Percentiles rank a stretch among this genome's conserved stretches.
These are phyloP conservation scores for Patellaria atrata DNA, from an alignment of 495 filamentous ascomycete species.

Conservation along the genomic window DNA sequence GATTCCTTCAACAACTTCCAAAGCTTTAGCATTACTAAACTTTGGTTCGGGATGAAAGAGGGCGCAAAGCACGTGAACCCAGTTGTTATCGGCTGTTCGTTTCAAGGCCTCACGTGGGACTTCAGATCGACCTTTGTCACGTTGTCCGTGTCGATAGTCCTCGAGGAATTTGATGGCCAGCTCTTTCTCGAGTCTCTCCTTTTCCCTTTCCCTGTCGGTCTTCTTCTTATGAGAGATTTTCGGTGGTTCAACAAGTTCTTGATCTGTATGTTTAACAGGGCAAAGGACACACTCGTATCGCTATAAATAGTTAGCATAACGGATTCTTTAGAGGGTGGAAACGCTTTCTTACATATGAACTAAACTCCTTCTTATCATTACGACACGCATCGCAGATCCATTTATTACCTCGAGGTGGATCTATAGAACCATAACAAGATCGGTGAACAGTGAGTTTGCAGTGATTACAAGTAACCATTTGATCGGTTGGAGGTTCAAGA, in stretches of 20 bases:
- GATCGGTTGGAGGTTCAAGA: constrained; percentile 54
- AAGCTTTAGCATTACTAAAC: constrained; percentile 64
- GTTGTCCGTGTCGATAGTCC: constrained; percentile 68
- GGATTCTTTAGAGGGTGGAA: background rate
- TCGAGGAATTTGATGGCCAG: constrained; percentile 57
- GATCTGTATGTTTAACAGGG: constrained; percentile 58
- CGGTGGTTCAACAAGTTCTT: constrained; percentile 71
- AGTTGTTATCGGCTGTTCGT: constrained; percentile 85
- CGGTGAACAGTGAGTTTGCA: constrained; percentile 90
- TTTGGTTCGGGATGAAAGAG: constrained; percentile 85
- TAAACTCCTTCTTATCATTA: constrained; percentile 76
- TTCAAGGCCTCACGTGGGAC: constrained; percentile 87
- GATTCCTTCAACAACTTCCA: constrained; percentile 81
- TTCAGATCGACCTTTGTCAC: constrained; percentile 62
- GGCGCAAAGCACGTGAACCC: constrained; percentile 92
- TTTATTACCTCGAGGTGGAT: constrained; percentile 55
- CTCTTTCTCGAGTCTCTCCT: constrained; percentile 72
- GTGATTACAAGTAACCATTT: constrained; percentile 63
- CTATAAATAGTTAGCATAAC: constrained; percentile 30
- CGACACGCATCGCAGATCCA: constrained; percentile 94
- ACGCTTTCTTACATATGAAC: constrained; percentile 56
- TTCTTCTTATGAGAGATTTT: constrained; percentile 85
- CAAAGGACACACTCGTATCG: constrained; percentile 88
- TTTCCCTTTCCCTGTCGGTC: constrained; percentile 79
- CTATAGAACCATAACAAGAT: constrained; percentile 79